These are phyloP conservation scores for Populus tomentosa DNA, from an alignment of 441 rosid genomes.

Conservation along the genomic window DNA sequence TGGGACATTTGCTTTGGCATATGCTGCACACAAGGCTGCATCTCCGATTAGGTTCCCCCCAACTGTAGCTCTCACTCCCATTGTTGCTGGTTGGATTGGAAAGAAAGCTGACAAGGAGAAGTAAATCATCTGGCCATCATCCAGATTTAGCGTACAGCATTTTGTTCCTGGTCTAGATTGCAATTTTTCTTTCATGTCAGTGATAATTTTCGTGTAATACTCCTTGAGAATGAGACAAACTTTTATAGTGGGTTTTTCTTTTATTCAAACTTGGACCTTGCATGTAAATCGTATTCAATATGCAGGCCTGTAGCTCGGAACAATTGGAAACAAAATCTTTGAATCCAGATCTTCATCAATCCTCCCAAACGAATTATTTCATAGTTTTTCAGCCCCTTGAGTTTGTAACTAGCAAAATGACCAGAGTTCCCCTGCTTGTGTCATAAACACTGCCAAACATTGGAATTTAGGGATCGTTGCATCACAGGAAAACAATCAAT, in stretches of 20 bases:
- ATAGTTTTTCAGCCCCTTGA: not conserved
- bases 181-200: not conserved
- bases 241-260: not conserved
- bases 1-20: slow-evolving; percentile 81
- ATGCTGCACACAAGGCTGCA: slow-evolving; percentile 95
- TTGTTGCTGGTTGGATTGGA: slow-evolving; percentile 86
- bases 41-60: slow-evolving; percentile 95
- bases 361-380: not conserved
- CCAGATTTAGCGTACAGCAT: not conserved
- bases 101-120: slow-evolving; percentile 60
- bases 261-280: too few relatives aligned
- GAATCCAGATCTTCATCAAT: not conserved
- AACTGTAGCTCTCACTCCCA: slow-evolving; percentile 81
- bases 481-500: too few relatives aligned
- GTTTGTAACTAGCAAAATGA: not conserved
- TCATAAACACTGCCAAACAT: too few relatives aligned
- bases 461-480: too few relatives aligned
- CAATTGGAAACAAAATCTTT: not conserved
- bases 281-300: too few relatives aligned
- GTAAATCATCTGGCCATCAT: slow-evolving; percentile 4
- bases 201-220: not conserved
- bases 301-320: not conserved
- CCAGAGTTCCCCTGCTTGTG: not conserved
- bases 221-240: not conserved
- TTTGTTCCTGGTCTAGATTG: not conserved